Base-by-base conservation (phyloP, 2,329 filamentous ascomycete genomes). In the Amphichorda felina region DNA sequence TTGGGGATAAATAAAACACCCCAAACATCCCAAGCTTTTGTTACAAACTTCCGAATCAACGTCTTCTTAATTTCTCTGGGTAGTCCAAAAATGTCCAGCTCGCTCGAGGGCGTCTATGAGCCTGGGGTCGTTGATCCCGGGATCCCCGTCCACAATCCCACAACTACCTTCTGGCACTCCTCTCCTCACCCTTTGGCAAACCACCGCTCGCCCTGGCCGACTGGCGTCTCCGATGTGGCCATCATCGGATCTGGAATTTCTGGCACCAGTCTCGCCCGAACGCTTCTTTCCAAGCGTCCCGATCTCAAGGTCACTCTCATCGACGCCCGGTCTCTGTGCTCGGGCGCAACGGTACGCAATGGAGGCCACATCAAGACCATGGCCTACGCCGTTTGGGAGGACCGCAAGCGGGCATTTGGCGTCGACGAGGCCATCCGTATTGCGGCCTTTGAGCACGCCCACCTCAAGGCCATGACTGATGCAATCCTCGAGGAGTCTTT, bases 341-440 rank as follows among this genome's bases (percentile, higher is more conserved):
- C 36, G 5, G 43, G 43, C 18, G 41, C 43, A 5, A 44, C 43
- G 4, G 41, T 52, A 54, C 22, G 58, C 53, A 31, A 43, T 14
- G 41, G 42, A 7, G 40, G 42, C 1, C 42, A 44, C 32, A 42
- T 42, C 40, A 42, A 42, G 25, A 38, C 40, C 2, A 42, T 42
- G 40, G 21, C 25, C 6, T 40, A 31, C 27, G 24, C 35, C 5
- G 31, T 40, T 32, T 42, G 40, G 40, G 25, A 38, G 5, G 35
- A 42, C 17, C 40, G 36, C 4, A 42, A 42, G 28, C 33, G 32
- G 7, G n/a, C 18, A 11, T 38, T 43, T 11, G 39, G 40, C 8
- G 34, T 38, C 5, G 36, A 41, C 1, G 40, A 42, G 31, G 40
- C 40, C 13, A 24, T 40, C 18, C 14, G 19, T 7, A 42, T 43